These are phyloP conservation scores for Sporothrix sp. DNA, from an alignment of 2,329 filamentous ascomycete genomes.

Conservation along the genomic window DNA sequence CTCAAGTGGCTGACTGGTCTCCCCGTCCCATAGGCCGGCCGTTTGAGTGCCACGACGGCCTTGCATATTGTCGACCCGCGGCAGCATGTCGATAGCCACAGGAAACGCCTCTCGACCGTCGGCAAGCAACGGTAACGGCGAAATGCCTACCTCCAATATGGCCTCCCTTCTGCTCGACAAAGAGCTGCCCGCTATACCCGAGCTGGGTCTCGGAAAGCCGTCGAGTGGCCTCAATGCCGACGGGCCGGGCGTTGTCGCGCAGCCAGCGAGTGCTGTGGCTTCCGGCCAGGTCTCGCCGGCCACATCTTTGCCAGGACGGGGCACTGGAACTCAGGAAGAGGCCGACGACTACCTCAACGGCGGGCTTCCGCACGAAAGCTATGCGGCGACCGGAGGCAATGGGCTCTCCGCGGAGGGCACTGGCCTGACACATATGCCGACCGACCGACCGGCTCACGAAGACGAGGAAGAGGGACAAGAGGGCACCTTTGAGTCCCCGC, in stretches of 20 bases:
- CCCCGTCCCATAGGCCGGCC: neutral
- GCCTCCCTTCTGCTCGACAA: conserved; percentile 11
- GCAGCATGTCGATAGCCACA: neutral
- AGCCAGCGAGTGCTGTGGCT: neutral
- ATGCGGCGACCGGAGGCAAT: neutral
- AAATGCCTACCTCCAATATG: neutral
- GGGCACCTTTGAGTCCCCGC: conserved; percentile 7
- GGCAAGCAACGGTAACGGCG: neutral
- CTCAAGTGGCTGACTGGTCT: neutral
- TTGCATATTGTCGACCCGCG: no score
- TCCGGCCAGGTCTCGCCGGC: conserved; percentile 1
- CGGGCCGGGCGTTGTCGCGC: no score
- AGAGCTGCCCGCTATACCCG: conserved; percentile 17
- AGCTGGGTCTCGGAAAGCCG: no score
- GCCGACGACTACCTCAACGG: conserved; percentile 32
- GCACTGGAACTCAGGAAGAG: conserved; percentile 10
- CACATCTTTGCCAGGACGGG: conserved; percentile 1
- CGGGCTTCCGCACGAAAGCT: conserved; percentile 24
- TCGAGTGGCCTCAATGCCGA: no score
- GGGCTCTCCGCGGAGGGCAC: neutral
- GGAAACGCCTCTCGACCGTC: conserved; percentile 8
- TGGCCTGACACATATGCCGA: neutral
- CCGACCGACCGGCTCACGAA: neutral
- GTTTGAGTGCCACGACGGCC: neutral
- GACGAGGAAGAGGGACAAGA: neutral